phyloP scores from a whole-genome alignment of 1,139 yeast species.

The Suhomyces chickasaworum region DNA sequence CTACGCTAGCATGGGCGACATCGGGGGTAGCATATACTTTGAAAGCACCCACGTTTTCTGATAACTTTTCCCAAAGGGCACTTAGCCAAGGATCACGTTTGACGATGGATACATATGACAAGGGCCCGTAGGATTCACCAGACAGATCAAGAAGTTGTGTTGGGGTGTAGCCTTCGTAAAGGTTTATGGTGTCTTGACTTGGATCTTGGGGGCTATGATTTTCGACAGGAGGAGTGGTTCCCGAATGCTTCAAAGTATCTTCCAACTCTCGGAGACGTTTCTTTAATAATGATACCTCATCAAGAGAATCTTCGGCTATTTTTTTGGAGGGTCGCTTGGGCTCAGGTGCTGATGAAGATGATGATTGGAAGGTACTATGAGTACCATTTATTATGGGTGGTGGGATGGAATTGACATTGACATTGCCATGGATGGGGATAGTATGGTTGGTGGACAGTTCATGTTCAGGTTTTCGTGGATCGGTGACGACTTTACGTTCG shows the following conservation, averaged over 20 bases:
- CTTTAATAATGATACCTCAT: slow-evolving; percentile 14
- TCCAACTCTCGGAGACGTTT: slow-evolving; percentile 15
- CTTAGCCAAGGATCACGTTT: slow-evolving; percentile 25
- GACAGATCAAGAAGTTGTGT: slow-evolving; percentile 23
- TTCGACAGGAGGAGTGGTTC: background rate
- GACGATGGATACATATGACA: slow-evolving; percentile 27
- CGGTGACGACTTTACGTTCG: background rate
- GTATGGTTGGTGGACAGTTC: background rate
- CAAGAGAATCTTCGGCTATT: slow-evolving; percentile 6
- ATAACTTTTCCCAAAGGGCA: slow-evolving; percentile 19
- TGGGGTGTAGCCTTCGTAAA: slow-evolving; percentile 36
- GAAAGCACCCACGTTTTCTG: slow-evolving; percentile 1
- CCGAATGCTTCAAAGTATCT: slow-evolving; percentile 9
- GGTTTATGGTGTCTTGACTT: slow-evolving; percentile 27
- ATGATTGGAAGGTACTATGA: background rate
- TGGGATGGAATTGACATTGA: background rate
- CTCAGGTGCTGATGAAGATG: background rate
- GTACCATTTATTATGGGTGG: background rate
- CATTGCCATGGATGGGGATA: too few relatives aligned
- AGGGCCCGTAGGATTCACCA: slow-evolving; percentile 26
- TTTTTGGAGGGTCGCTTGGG: background rate
- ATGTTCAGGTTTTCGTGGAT: background rate
- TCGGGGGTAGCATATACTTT: slow-evolving; percentile 8
- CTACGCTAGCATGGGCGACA: slow-evolving; percentile 1
- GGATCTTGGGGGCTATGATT: background rate